A percentile compares a stretch with the other conserved stretches of the same genome.
Evolutionary conservation across 345 rosid genomes (phyloP).

Genomic region (Cardamine chenopodiifolia): DNA sequence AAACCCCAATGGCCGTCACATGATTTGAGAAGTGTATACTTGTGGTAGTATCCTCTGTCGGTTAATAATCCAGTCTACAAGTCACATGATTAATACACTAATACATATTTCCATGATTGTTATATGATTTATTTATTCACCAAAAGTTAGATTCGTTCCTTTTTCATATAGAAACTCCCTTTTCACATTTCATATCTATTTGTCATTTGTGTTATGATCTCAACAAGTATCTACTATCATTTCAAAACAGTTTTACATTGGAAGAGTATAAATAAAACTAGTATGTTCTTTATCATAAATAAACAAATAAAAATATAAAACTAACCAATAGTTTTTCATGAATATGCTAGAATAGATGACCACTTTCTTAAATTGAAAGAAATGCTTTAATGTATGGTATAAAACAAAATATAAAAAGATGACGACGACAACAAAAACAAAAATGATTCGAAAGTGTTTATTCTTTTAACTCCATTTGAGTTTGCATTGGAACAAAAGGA

Average conservation of each 20-base stretch:
- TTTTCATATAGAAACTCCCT: background rate
- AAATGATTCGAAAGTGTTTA: background rate
- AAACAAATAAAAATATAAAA: background rate
- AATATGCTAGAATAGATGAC: background rate
- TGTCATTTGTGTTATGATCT: background rate
- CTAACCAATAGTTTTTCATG: background rate
- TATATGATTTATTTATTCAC: background rate
- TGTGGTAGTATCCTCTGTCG: background rate
- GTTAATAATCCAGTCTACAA: background rate
- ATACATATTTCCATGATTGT: background rate
- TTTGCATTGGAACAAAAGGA: background rate
- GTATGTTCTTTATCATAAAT: background rate
- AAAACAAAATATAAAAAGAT: background rate
- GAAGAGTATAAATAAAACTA: background rate
- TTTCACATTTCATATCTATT: background rate
- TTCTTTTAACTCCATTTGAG: background rate
- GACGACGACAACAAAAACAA: background rate
- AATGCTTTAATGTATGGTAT: background rate
- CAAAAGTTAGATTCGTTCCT: background rate
- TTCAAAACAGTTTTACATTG: background rate
- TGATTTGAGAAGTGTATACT: background rate
- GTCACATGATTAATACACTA: constrained; percentile 14
- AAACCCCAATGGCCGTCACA: background rate
- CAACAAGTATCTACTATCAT: background rate
- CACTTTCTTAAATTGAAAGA: background rate